These are phyloP conservation scores for Austroboletus novae-zelandiae DNA, from an alignment of 1,284 basidiomycete species.

Conservation along the genomic window DNA sequence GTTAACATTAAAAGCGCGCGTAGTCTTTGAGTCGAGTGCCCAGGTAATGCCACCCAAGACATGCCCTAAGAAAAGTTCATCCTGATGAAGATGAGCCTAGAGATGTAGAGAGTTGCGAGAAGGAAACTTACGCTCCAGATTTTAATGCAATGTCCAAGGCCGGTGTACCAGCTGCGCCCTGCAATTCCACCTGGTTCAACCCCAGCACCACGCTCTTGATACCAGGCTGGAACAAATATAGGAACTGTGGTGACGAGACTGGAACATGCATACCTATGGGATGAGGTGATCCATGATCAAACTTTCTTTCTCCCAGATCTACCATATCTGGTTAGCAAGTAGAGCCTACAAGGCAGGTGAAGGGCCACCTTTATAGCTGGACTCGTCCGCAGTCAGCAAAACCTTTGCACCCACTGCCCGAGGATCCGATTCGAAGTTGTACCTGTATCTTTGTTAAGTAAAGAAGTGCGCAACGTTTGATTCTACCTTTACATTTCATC, in stretches of 20 bases:
- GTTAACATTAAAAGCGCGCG: conserved; percentile 40
- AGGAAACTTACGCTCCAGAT: conserved; percentile 47
- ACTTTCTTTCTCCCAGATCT: conserved; percentile 45
- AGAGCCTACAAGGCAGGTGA: neutral
- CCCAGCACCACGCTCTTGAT: conserved; percentile 35
- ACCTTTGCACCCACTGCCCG: conserved; percentile 53
- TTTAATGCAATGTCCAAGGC: conserved; percentile 60
- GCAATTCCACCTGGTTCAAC: conserved; percentile 35
- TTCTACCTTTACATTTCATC: conserved; percentile 44
- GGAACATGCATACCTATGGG: conserved; percentile 60
- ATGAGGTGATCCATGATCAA: conserved; percentile 52
- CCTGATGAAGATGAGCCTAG: conserved; percentile 27
- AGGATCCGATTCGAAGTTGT: conserved; percentile 68
- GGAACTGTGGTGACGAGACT: neutral
- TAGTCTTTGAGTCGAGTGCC: conserved; percentile 54
- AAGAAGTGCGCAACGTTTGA: neutral
- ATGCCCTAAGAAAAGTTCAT: conserved; percentile 56
- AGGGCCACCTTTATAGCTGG: conserved; percentile 28
- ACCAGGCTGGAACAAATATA: conserved; percentile 37
- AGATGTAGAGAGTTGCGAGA: neutral
- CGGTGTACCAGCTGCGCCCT: conserved; percentile 69
- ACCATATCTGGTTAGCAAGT: conserved; percentile 25
- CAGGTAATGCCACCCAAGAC: conserved; percentile 61
- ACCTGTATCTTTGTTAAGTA: conserved; percentile 36
- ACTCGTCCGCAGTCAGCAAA: conserved; percentile 46